These are phyloP conservation scores for Fraxinus ornus DNA, from an alignment of 305 asterid species.

Conservation along the genomic window DNA sequence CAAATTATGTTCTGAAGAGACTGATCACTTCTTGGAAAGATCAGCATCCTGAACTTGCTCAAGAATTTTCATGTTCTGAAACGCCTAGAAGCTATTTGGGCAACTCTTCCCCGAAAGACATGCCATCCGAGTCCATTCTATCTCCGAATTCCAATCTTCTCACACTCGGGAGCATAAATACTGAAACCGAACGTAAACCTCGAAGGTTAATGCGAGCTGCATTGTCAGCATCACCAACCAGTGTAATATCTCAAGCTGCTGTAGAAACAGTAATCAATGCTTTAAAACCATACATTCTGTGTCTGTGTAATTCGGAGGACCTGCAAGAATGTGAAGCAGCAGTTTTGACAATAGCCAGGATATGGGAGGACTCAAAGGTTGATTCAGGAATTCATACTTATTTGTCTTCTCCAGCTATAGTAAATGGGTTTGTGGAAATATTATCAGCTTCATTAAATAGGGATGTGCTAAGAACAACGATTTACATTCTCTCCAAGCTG, in stretches of 20 bases:
- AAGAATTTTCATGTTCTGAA: conserved; percentile 57
- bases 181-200: conserved; percentile 40
- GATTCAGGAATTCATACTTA: conserved; percentile 59
- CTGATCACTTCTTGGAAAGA: conserved; percentile 84
- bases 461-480: conserved; percentile 63
- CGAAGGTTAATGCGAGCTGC: conserved; percentile 56
- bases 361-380: conserved; percentile 65
- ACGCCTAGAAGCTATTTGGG: conserved; percentile 42
- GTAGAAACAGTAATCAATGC: conserved; percentile 56
- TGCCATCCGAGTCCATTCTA: conserved; percentile 31
- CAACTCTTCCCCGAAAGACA: conserved; percentile 31
- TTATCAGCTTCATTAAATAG: conserved; percentile 63
- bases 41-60: conserved; percentile 76
- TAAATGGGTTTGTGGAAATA: conserved; percentile 68
- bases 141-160: conserved; percentile 30
- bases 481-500: conserved; percentile 61
- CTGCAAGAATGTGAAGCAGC: conserved; percentile 79
- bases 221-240: conserved; percentile 56
- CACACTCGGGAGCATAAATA: conserved; percentile 32
- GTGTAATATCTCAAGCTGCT: conserved; percentile 66
- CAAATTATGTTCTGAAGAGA: conserved; percentile 80
- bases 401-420: conserved; percentile 62
- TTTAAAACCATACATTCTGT: conserved; percentile 60
- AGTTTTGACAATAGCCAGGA: conserved; percentile 49
- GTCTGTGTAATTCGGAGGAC: conserved; percentile 72